Base-by-base conservation (phyloP, 352 stramenopile species). In the Pythium phragmiticola region DNA sequence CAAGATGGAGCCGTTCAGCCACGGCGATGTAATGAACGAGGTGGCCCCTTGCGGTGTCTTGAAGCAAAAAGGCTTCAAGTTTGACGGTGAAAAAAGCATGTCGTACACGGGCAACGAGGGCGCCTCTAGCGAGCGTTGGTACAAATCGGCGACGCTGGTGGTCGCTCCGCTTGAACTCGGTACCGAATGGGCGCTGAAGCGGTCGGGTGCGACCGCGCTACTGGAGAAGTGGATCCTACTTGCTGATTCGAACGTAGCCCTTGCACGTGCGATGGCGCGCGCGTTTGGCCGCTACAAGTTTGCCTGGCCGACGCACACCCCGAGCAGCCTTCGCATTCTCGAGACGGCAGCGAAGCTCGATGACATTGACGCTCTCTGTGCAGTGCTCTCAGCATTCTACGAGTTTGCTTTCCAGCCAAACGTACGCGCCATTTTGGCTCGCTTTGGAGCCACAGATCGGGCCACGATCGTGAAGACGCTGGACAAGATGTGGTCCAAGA, bases 81-180 rank as follows among this genome's bases (percentile, higher is more conserved):
- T 23, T n/a, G 42, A 48, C 17, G 42, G 42, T 11, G 13, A 48
- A 21, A 48, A 48, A 48, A n/a, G 42, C 7, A n/a, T 13, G 9
- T 11, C 17, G 2, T 23, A n/a, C 47, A 37, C 28, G 26, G 46
- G 57, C 46, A 63, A 57, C 19, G 57, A 63, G 49, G 57, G 45
- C 37, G 41, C 34, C 6, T 45, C 17, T n/a, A 30, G 54, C 6
- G 42, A 48, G 17, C 42, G 42, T 11, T 48, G 42, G 42, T 48
- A 48, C 17, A 11, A 8, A 48, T 48, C 42, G 14, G 34, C 46
- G 6, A 33, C 57, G 37, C 36, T 55, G 23, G 49, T 57, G 12
- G 57, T 64, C 13, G 42, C 42, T 23, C 26, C 26, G 26, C 26
- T 30, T 30, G 26, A 30, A 30, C 26, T 30, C 26, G 26, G 26